Conservation (phyloP, 805 yeast species). For the Kazachstania kunashirensis region DNA sequence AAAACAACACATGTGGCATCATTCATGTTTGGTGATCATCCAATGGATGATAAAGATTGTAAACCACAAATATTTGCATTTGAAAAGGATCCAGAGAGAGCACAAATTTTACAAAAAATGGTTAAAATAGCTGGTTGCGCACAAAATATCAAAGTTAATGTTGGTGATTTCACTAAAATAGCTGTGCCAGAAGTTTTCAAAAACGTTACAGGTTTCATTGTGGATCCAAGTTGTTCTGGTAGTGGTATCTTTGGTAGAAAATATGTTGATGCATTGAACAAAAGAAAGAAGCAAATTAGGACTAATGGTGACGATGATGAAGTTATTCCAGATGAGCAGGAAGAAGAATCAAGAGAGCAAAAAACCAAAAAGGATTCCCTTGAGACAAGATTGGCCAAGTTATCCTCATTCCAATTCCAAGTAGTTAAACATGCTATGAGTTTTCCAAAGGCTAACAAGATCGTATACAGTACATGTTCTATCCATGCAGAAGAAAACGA, state of each 20-base stretch:
- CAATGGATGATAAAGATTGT: constrained; percentile 7
- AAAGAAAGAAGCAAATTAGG: constrained; percentile 13
- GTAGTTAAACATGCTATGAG: constrained; percentile 81
- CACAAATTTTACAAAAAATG: constrained; percentile 65
- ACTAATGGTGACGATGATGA: constrained; percentile 12
- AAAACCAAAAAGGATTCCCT: constrained; percentile 35
- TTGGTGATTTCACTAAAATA: constrained; percentile 38
- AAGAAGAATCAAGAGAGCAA: constrained; percentile 33
- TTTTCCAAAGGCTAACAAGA: constrained; percentile 65
- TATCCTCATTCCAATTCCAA: constrained; percentile 78
- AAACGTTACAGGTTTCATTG: constrained; percentile 68
- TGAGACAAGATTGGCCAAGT: constrained; percentile 41
- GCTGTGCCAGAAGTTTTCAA: constrained; percentile 43
- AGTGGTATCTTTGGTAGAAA: constrained; percentile 94
- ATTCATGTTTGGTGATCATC: constrained; percentile 14
- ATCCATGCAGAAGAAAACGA: constrained; percentile 92
- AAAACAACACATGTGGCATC: constrained; percentile 81
- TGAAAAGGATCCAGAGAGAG: constrained; percentile 73
- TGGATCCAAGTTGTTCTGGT: constrained; percentile 97
- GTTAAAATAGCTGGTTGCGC: constrained; percentile 63
- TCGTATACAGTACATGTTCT: constrained; percentile 94
- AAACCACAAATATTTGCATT: constrained; percentile 56
- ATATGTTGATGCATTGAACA: constrained; percentile 38
- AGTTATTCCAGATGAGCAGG: constrained; percentile 34
- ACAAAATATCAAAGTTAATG: constrained; percentile 36